Evolutionary conservation across 345 rosid genomes (phyloP).

Genomic region (Triadica sebifera): DNA sequence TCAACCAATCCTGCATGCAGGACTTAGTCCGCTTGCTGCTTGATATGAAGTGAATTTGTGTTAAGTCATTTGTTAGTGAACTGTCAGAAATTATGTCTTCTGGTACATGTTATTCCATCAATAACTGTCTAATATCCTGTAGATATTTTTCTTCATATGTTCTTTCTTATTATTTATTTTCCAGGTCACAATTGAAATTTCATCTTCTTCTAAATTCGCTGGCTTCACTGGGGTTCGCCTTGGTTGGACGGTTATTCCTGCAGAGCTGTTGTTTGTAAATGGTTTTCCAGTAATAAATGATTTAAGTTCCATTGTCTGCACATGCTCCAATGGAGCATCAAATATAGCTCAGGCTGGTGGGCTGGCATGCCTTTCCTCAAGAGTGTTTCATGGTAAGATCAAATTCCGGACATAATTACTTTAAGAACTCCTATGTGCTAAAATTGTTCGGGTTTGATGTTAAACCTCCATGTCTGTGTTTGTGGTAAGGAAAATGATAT

Average conservation of each 20-base stretch:
- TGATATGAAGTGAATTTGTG: neutral
- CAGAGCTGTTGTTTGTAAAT: conserved; percentile 17
- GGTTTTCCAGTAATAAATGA: conserved; percentile 20
- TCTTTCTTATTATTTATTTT: neutral
- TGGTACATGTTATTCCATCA: no score
- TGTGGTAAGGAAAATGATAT: neutral
- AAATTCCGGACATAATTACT: neutral
- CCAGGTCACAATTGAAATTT: conserved; percentile 21
- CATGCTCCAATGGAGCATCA: conserved; percentile 24
- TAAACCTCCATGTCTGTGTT: neutral
- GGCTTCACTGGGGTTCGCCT: conserved; percentile 22
- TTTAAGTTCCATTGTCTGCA: conserved; percentile 16
- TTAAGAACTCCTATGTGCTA: neutral
- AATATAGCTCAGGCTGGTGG: conserved; percentile 20
- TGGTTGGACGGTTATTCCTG: conserved; percentile 23
- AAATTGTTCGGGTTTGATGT: neutral
- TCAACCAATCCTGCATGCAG: no score
- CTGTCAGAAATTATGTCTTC: no score
- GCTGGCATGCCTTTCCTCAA: conserved; percentile 18
- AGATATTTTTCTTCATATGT: neutral
- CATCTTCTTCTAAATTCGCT: conserved; percentile 24
- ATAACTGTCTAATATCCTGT: no score
- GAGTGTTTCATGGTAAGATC: conserved; percentile 15
- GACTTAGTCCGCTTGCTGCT: neutral
- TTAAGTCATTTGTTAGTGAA: neutral